Conservation (phyloP, 306 rosid genomes). For the Citrullus colocynthis region DNA sequence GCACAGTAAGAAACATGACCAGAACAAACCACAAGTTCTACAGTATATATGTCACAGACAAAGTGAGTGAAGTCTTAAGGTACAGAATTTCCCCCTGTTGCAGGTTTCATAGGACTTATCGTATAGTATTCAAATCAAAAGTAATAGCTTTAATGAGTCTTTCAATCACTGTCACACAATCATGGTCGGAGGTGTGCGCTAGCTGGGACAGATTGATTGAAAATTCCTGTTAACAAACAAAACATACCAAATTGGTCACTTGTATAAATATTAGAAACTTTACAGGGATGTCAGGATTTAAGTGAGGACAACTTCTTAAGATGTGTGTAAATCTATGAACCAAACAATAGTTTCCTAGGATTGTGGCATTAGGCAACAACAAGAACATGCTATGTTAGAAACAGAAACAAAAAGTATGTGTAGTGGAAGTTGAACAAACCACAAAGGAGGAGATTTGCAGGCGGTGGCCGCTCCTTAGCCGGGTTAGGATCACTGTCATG, state of each 20-base stretch:
- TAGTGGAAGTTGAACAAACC: constrained; percentile 31
- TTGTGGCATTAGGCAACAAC: neutral
- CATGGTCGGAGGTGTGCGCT: constrained; percentile 10
- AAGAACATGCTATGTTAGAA: neutral
- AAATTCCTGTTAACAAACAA: constrained; percentile 18
- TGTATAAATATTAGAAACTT: neutral
- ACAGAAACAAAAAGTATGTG: neutral
- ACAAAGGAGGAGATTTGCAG: constrained; percentile 43
- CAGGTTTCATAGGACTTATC: neutral
- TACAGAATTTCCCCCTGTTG: constrained; percentile 2
- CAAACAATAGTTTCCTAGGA: neutral
- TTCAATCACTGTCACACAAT: neutral
- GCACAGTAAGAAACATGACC: neutral
- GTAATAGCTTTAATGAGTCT: neutral
- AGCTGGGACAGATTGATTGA: constrained; percentile 12
- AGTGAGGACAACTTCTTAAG: neutral
- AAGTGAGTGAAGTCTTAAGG: neutral
- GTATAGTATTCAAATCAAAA: neutral
- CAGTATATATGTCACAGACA: constrained; percentile 6
- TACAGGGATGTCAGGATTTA: neutral
- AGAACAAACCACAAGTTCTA: constrained; percentile 15
- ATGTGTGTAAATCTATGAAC: neutral
- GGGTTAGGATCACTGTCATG: constrained; percentile 51
- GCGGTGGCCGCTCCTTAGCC: constrained; percentile 55
- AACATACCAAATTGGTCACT: neutral